Evolutionary conservation across 2,329 filamentous ascomycete genomes (phyloP).

Genomic region (Rachicladosporium sp.): DNA sequence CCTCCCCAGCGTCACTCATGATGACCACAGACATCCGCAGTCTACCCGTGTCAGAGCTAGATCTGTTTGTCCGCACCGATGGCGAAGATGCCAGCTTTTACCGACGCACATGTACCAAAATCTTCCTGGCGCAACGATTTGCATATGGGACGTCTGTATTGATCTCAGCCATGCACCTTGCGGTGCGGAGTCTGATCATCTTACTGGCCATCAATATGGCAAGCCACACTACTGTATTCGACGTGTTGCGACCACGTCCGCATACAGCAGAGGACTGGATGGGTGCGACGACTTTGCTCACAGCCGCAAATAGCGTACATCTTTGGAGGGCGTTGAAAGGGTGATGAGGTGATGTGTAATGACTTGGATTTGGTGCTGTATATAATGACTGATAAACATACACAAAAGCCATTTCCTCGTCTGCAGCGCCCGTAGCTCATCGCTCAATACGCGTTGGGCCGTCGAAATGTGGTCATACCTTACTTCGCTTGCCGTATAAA

Average conservation of each 20-base stretch:
- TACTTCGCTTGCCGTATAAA: too few species aligned
- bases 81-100: conserved; percentile 21
- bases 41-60: conserved; percentile 27
- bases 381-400: too few species aligned
- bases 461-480: too few species aligned
- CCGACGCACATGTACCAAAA: conserved; percentile 25
- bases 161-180: conserved; percentile 17
- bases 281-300: conserved; percentile 8
- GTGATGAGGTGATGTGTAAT: conserved; percentile 4
- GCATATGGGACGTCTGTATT: conserved; percentile 26
- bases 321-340: conserved; percentile 20
- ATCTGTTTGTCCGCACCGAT: conserved; percentile 22
- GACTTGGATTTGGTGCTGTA: too few species aligned
- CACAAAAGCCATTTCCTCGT: too few species aligned
- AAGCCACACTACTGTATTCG: conserved; percentile 11
- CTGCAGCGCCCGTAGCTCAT: too few species aligned
- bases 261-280: conserved; percentile 11
- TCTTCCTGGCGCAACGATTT: conserved; percentile 31
- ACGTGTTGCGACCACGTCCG: conserved; percentile 15
- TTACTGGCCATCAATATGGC: conserved; percentile 14
- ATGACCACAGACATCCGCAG: conserved; percentile 24
- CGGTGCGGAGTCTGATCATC: conserved; percentile 14
- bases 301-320: conserved; percentile 19
- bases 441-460: too few species aligned
- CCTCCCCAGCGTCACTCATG: conserved; percentile 7